Base-by-base conservation (phyloP, 768 basidiomycete species). In the Lactifluus subvellereus region DNA sequence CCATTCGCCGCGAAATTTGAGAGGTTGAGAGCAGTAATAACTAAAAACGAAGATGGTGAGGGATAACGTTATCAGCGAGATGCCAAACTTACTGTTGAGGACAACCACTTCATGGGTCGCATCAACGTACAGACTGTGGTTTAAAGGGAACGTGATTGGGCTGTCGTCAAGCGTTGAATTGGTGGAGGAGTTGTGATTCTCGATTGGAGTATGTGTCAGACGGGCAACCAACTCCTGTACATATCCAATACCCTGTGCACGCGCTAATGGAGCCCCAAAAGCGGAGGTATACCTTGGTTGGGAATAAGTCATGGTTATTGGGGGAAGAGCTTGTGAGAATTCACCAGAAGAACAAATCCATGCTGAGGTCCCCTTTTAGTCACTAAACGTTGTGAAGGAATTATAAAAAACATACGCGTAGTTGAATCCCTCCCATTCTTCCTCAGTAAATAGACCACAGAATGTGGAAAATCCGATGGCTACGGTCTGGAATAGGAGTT, bases 381-480 rank as follows among this genome's bases (percentile, higher is more conserved):
- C n/a, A n/a, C n/a, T 27, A 48, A 74, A 16, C 84, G 72, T 67
- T 87, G 85, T 61, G 87, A 74, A 2, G 32, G 27, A 5, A 30
- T 18, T 27, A 14, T 5, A 30, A 16, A 32, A 18, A 35, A 47
- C 30, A 76, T 67, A 91, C 84, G 88, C 80, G 65, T 97, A 96
- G 72, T 91, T 83, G 72, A 94, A 96, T 0, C 92, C 92, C 71
- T 90, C 87, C 94, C 94, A 98, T 74, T 97, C 94, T 49, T 91
- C 85, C 69, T 88, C 81, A 0, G 91, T 93, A 74, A 98, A 98
- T 3, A 97, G 77, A 59, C 86, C 85, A 66, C 94, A 98, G 75
- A 95, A 98, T 66, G 86, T 87, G 16, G 91, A 94, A 71, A 92
- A 95, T 9, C 92, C 94, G 11, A 96, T 79, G 0, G 92, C 89